These are phyloP conservation scores for Punctularia strigosozonata DNA, from an alignment of 768 basidiomycete genomes.

Conservation along the genomic window DNA sequence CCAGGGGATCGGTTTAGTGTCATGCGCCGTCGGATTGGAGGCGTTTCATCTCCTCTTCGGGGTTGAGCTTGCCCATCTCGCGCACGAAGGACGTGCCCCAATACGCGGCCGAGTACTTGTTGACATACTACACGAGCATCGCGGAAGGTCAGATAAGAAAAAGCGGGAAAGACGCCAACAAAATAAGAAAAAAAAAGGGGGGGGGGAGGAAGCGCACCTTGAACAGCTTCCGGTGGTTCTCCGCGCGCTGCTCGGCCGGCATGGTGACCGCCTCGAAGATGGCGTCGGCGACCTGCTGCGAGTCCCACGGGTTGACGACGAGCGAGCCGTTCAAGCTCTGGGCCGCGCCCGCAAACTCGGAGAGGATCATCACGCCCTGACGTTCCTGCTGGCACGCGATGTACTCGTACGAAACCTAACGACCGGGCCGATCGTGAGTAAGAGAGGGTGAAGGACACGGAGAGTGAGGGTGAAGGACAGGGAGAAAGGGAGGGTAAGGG, in stretches of 20 bases:
- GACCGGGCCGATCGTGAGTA: not conserved
- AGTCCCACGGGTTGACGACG: conserved; percentile 99
- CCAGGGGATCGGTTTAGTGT: too few relatives aligned
- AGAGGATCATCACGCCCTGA: conserved; percentile 95
- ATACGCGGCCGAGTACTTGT: conserved; percentile 87
- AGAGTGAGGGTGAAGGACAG: conserved; percentile 4
- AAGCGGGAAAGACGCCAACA: not conserved
- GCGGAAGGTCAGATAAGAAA: not conserved
- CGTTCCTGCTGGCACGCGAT: conserved; percentile 88
- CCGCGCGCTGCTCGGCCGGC: conserved; percentile 68
- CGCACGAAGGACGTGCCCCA: conserved; percentile 88
- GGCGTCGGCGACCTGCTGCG: conserved; percentile 96
- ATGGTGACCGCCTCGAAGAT: conserved; percentile 93
- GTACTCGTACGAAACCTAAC: conserved; percentile 95
- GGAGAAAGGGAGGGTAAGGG: conserved; percentile 17
- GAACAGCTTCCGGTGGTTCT: conserved; percentile 92
- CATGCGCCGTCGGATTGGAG: too few relatives aligned
- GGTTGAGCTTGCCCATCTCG: conserved; percentile 58
- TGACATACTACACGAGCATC: conserved; percentile 47
- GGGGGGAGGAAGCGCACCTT: conserved; percentile 31
- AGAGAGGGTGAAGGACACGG: too few relatives aligned
- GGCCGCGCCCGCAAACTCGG: conserved; percentile 96
- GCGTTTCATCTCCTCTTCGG: conserved; percentile 1
- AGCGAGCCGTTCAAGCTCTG: conserved; percentile 92
- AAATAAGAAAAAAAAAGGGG: not conserved